phyloP scores from a whole-genome alignment of 139 green algal genomes.

The Auxenochlorella pyrenoidosa region DNA sequence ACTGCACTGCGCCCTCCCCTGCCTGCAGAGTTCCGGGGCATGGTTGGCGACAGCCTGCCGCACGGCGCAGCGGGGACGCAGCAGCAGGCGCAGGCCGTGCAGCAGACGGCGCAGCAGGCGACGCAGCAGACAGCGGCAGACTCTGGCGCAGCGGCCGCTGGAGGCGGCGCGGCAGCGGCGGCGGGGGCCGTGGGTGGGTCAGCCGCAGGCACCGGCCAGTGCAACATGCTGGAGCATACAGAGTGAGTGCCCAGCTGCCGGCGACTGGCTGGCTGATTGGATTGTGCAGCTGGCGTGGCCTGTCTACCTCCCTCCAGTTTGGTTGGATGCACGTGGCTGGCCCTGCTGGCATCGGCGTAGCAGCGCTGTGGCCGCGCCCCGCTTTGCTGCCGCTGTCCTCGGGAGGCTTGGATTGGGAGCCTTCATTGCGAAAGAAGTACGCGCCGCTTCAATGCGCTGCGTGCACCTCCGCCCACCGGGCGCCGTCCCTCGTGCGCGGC shows the following conservation, averaged over 20 bases:
- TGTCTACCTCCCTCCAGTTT: no score
- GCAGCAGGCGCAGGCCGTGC: constrained; percentile 19
- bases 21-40: constrained; percentile 16
- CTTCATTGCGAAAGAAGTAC: no score
- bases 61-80: neutral
- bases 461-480: neutral
- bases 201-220: neutral
- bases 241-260: constrained; percentile 1
- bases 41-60: neutral
- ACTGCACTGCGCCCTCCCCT: no score
- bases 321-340: no score
- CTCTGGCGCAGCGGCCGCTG: no score
- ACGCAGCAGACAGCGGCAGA: neutral
- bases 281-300: no score
- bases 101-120: neutral
- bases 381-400: neutral
- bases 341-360: neutral
- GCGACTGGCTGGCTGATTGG: neutral
- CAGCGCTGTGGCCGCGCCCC: no score
- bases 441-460: no score
- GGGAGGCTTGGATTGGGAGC: no score
- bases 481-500: no score
- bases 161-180: neutral
- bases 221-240: constrained; percentile 25
- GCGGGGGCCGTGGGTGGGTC: neutral